A percentile compares a stretch with the other conserved stretches of the same genome.
These are phyloP conservation scores for Tuber melanosporum DNA, from an alignment of 495 filamentous ascomycete species.

Conservation along the genomic window DNA sequence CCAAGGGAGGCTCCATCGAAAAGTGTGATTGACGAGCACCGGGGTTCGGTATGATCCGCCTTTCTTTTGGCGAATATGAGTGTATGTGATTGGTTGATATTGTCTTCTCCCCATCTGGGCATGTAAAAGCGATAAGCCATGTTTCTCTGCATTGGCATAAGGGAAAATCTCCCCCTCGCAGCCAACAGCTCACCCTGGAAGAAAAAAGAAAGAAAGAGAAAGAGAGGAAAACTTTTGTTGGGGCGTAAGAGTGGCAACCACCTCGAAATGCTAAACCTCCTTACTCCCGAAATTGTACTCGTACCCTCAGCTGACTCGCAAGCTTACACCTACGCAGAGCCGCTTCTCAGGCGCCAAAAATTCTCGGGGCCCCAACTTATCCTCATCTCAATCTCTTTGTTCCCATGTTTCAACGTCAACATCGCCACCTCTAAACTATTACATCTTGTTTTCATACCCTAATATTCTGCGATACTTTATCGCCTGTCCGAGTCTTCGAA, in stretches of 20 bases:
- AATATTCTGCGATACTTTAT: neutral
- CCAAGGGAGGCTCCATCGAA: neutral
- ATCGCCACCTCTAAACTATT: neutral
- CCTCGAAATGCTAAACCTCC: neutral
- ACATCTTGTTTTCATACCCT: neutral
- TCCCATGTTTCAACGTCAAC: neutral
- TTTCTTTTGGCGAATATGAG: neutral
- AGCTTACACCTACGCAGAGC: neutral
- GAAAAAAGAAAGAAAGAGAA: neutral
- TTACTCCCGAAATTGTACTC: neutral
- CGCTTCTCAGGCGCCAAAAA: neutral
- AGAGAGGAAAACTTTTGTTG: neutral
- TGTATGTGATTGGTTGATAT: neutral
- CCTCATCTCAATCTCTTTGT: slow-evolving; percentile 3
- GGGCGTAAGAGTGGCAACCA: neutral
- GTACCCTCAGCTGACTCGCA: neutral
- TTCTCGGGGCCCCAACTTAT: neutral
- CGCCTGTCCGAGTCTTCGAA: neutral
- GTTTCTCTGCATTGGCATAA: neutral
- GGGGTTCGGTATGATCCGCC: neutral
- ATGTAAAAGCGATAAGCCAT: neutral
- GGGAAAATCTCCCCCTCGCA: neutral
- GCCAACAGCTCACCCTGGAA: neutral
- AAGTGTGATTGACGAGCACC: neutral
- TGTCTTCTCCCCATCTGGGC: neutral